Evolutionary conservation across 768 basidiomycete species (phyloP).

Genomic region (Rhizopogon salebrosus): DNA sequence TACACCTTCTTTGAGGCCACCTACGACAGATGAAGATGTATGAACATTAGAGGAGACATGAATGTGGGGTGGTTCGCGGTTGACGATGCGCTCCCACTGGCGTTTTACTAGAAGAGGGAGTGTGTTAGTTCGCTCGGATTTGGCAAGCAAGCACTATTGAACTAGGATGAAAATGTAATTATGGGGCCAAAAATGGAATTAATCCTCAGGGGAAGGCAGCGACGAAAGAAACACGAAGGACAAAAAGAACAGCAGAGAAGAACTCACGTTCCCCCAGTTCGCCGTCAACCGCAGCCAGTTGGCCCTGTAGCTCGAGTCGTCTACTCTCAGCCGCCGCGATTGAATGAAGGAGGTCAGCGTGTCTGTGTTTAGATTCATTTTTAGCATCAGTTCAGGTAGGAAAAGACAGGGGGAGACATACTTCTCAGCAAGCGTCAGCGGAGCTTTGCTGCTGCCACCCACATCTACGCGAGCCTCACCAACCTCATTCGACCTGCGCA

Average conservation of each 20-base stretch:
- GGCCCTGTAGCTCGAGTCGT: slow-evolving; percentile 75
- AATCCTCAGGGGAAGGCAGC: not conserved
- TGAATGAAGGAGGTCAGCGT: slow-evolving; percentile 74
- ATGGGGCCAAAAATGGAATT: not conserved
- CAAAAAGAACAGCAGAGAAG: not conserved
- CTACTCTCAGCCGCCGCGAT: slow-evolving; percentile 86
- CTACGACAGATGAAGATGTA: slow-evolving; percentile 35
- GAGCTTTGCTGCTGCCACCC: slow-evolving; percentile 22
- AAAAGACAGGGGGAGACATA: slow-evolving; percentile 34
- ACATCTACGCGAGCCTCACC: not conserved
- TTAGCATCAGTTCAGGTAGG: not conserved
- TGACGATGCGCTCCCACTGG: slow-evolving; percentile 80
- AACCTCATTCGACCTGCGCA: not conserved
- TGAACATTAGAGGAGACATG: not conserved
- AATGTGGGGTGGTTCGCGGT: slow-evolving; percentile 26
- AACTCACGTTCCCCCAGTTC: slow-evolving; percentile 61
- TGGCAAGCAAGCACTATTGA: not conserved
- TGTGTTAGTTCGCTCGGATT: not conserved
- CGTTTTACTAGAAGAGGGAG: slow-evolving; percentile 53
- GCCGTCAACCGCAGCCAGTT: slow-evolving; percentile 65
- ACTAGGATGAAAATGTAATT: too few species aligned
- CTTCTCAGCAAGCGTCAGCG: slow-evolving; percentile 69
- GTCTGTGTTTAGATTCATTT: slow-evolving; percentile 49
- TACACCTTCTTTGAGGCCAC: slow-evolving; percentile 63
- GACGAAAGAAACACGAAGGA: not conserved